Conservation (phyloP, 75 land plant genomes). For the Selaginella moellendorffii region DNA sequence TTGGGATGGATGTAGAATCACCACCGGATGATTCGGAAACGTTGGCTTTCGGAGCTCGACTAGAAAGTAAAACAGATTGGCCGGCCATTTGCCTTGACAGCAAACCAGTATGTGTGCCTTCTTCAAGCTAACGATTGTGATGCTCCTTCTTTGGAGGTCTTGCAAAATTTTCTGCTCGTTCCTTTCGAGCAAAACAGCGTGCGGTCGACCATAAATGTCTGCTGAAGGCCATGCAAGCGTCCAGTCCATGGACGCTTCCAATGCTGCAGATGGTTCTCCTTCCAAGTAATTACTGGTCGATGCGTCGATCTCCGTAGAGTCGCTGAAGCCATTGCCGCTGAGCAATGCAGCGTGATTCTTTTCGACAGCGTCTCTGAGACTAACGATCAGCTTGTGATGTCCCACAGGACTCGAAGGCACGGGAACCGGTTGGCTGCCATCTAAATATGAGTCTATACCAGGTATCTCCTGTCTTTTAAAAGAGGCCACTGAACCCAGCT, state of each 20-base stretch:
- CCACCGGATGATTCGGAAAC: slow-evolving; percentile 22
- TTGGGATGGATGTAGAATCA: slow-evolving; percentile 17
- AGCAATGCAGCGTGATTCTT: slow-evolving; percentile 8
- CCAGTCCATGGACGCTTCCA: slow-evolving; percentile 9
- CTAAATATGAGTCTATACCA: not conserved
- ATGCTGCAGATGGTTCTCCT: not conserved
- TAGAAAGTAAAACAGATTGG: slow-evolving; percentile 19
- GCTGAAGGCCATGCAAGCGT: slow-evolving; percentile 17
- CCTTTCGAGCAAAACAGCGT: slow-evolving; percentile 15
- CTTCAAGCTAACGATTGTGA: slow-evolving; percentile 13
- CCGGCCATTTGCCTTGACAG: slow-evolving; percentile 22
- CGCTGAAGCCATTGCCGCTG: slow-evolving; percentile 2
- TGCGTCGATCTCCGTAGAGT: slow-evolving; percentile 2
- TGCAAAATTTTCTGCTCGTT: slow-evolving; percentile 13
- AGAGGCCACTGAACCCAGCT: slow-evolving; percentile 13
- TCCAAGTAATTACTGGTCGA: not conserved
- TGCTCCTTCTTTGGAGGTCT: slow-evolving; percentile 15
- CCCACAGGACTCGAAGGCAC: slow-evolving; percentile 13
- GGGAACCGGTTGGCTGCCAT: not conserved
- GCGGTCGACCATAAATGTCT: slow-evolving; percentile 11
- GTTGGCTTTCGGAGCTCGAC: slow-evolving; percentile 20
- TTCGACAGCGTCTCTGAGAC: slow-evolving; percentile 4
- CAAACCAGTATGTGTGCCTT: slow-evolving; percentile 20
- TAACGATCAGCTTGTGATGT: not conserved
- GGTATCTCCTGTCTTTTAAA: slow-evolving; percentile 2